Evolutionary conservation across 768 basidiomycete species (phyloP).

Genomic region (Kwoniella sp.): DNA sequence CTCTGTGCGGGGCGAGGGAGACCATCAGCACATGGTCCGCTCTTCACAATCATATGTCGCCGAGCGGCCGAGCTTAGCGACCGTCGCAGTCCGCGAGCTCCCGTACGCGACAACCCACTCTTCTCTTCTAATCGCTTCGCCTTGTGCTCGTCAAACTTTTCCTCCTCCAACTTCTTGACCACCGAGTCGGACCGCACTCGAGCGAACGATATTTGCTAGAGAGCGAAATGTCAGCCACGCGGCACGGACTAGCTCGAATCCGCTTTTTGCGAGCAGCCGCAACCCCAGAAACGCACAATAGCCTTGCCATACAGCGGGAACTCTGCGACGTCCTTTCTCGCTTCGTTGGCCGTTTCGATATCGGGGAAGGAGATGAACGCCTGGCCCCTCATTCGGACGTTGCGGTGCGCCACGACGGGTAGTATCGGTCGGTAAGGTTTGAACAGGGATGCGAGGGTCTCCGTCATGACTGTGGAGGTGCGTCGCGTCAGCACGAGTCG

Average conservation of each 20-base stretch:
- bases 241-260: not conserved
- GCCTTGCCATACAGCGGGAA: constrained; percentile 96
- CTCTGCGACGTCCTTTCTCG: constrained; percentile 84
- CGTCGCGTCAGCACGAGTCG: not conserved
- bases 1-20: constrained; percentile 54
- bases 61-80: not conserved
- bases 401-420: constrained; percentile 90
- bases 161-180: constrained; percentile 67
- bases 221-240: no score
- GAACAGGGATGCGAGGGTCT: constrained; percentile 81
- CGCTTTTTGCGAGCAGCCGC: not conserved
- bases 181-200: constrained; percentile 82
- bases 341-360: constrained; percentile 75
- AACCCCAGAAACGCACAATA: constrained; percentile 60
- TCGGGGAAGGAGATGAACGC: constrained; percentile 91
- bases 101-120: constrained; percentile 57
- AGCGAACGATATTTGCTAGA: constrained; percentile 92
- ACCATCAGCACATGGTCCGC: not conserved
- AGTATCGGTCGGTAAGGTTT: constrained; percentile 88
- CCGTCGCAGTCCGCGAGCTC: not conserved
- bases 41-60: not conserved
- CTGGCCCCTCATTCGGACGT: constrained; percentile 96
- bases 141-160: constrained; percentile 65
- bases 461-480: constrained; percentile 65
- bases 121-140: constrained; percentile 72